Percentiles rank a stretch among this genome's conserved stretches.
These are phyloP conservation scores for Penicillium sp. DNA, from an alignment of 2,329 filamentous ascomycete genomes.

Conservation along the genomic window DNA sequence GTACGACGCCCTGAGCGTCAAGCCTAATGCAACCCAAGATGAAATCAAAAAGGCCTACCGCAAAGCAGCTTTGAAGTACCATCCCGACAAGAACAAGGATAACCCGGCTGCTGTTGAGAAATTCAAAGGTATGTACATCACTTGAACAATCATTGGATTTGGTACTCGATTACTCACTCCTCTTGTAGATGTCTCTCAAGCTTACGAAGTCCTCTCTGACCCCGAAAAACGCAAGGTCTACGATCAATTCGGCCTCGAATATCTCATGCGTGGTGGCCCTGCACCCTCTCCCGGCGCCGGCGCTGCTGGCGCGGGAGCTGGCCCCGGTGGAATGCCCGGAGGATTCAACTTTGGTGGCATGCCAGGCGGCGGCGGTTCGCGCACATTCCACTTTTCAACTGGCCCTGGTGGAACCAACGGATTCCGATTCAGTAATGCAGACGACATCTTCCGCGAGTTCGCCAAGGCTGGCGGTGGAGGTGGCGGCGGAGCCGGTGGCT, in stretches of 20 bases:
- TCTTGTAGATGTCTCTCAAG: slow-evolving; percentile 76
- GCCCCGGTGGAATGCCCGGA: slow-evolving; percentile 57
- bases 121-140: slow-evolving; percentile 67
- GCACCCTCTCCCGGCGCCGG: slow-evolving; percentile 62
- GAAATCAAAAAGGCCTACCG: slow-evolving; percentile 91
- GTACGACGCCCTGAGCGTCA: slow-evolving; percentile 80
- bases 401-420: slow-evolving; percentile 57
- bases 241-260: slow-evolving; percentile 91
- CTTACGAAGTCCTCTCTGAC: slow-evolving; percentile 96
- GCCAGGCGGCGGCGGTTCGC: slow-evolving; percentile 51
- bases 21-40: slow-evolving; percentile 78
- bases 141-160: not conserved
- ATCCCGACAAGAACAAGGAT: slow-evolving; percentile 98
- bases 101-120: slow-evolving; percentile 81
- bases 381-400: slow-evolving; percentile 48
- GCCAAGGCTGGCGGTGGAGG: slow-evolving; percentile 59
- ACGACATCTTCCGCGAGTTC: slow-evolving; percentile 83
- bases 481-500: slow-evolving; percentile 47
- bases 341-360: slow-evolving; percentile 53
- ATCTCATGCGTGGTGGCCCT: slow-evolving; percentile 76
- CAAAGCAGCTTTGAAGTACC: slow-evolving; percentile 85
- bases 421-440: slow-evolving; percentile 81
- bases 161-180: not conserved
- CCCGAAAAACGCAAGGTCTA: slow-evolving; percentile 96
- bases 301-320: slow-evolving; percentile 54